phyloP scores from a whole-genome alignment of 1,139 yeast species.

The Yamadazyma aaseri region DNA sequence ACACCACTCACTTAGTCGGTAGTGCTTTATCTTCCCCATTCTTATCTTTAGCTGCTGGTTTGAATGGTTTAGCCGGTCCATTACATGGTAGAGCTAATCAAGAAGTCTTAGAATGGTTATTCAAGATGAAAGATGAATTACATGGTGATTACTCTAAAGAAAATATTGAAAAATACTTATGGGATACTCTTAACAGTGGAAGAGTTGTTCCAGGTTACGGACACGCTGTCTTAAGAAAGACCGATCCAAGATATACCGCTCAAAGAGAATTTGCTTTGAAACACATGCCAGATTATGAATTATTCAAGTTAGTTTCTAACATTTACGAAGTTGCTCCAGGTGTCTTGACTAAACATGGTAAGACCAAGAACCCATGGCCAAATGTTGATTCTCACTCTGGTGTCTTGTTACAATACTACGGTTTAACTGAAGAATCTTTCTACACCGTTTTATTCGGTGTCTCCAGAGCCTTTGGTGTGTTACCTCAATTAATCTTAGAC shows the following conservation, averaged over 20 bases:
- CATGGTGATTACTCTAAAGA: slow-evolving; percentile 70
- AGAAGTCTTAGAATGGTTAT: slow-evolving; percentile 93
- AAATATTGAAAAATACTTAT: slow-evolving; percentile 81
- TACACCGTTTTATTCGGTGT: slow-evolving; percentile 98
- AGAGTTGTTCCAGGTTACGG: slow-evolving; percentile 98
- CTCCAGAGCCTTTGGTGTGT: slow-evolving; percentile 95
- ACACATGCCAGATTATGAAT: slow-evolving; percentile 95
- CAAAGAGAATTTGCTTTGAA: slow-evolving; percentile 95
- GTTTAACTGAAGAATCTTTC: slow-evolving; percentile 91
- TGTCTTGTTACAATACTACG: slow-evolving; percentile 95
- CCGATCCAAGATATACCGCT: slow-evolving; percentile 97
- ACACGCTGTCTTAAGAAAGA: slow-evolving; percentile 93
- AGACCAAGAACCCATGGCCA: slow-evolving; percentile 99
- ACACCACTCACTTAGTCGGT: slow-evolving; percentile 95
- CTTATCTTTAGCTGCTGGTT: slow-evolving; percentile 90
- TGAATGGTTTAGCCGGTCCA: slow-evolving; percentile 98
- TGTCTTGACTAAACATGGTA: slow-evolving; percentile 94
- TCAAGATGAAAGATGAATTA: slow-evolving; percentile 75
- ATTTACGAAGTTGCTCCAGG: slow-evolving; percentile 95
- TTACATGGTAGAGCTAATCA: slow-evolving; percentile 98
- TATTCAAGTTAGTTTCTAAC: slow-evolving; percentile 85
- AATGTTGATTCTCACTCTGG: slow-evolving; percentile 98
- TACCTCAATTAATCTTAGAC: slow-evolving; percentile 95
- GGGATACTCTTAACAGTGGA: slow-evolving; percentile 89
- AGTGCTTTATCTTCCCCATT: slow-evolving; percentile 93